These are phyloP conservation scores for Plicaturopsis crispa DNA, from an alignment of 768 basidiomycete species.

Conservation along the genomic window DNA sequence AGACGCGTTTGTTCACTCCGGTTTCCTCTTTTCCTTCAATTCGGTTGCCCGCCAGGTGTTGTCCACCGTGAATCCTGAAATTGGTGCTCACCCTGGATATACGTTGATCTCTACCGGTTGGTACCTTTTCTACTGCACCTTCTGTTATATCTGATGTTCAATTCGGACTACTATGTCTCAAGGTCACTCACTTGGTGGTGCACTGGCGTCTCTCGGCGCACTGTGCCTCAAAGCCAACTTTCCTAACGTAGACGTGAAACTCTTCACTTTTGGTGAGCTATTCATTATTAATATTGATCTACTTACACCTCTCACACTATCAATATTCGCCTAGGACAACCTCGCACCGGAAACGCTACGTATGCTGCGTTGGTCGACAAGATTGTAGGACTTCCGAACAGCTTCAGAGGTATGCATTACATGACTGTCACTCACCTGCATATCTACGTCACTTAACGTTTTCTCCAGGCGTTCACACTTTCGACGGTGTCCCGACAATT, in stretches of 20 bases:
- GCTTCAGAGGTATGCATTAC: constrained; percentile 30
- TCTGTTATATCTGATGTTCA: too few species aligned
- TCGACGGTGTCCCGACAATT: constrained; percentile 46
- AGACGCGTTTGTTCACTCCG: constrained; percentile 22
- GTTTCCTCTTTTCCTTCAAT: constrained; percentile 26
- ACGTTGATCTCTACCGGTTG: constrained; percentile 24
- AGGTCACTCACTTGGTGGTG: constrained; percentile 37
- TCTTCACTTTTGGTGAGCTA: constrained; percentile 40
- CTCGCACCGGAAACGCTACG: constrained; percentile 33
- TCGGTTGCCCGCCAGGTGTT: constrained; percentile 23
- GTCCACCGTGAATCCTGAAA: constrained; percentile 18
- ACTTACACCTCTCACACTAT: not conserved
- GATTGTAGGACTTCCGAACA: constrained; percentile 25
- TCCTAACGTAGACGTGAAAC: constrained; percentile 14
- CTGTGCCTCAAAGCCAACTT: constrained; percentile 23
- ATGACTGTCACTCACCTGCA: not conserved
- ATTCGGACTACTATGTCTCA: not conserved
- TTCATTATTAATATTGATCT: not conserved
- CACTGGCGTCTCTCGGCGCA: constrained; percentile 30
- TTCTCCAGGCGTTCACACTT: constrained; percentile 32
- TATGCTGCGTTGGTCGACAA: constrained; percentile 34
- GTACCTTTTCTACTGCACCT: too few species aligned
- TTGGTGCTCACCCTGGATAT: constrained; percentile 25
- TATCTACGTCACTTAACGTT: constrained; percentile 3
- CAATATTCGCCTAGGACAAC: constrained; percentile 38